These are phyloP conservation scores for Berkeleyomyces basicola DNA, from an alignment of 2,329 filamentous ascomycete genomes.

Conservation along the genomic window DNA sequence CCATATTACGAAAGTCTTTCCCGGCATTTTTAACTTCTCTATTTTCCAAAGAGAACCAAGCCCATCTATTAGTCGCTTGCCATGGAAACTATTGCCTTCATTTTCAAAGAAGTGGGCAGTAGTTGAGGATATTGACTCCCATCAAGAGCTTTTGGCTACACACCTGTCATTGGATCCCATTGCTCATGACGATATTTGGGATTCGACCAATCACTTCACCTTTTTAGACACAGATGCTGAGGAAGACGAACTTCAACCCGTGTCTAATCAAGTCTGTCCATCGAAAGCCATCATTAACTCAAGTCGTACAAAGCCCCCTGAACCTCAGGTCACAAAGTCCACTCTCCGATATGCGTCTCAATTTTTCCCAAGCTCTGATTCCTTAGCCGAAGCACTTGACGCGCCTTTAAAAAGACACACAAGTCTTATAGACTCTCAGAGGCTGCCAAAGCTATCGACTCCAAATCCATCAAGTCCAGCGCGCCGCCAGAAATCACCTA, in stretches of 20 bases:
- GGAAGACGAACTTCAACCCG: neutral
- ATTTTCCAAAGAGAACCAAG: neutral
- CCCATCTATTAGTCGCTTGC: neutral
- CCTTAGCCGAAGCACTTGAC: neutral
- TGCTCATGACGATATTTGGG: neutral
- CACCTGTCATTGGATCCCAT: neutral
- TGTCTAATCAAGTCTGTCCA: neutral
- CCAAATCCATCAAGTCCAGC: neutral
- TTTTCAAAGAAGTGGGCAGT: neutral
- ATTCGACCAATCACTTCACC: neutral
- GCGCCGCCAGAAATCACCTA: neutral
- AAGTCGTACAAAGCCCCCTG: neutral
- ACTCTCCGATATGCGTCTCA: neutral
- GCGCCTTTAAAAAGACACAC: neutral
- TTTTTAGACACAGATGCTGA: neutral
- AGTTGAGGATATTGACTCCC: neutral
- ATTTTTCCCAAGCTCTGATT: neutral
- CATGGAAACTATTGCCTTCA: slow-evolving; percentile 6
- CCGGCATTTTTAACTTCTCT: neutral
- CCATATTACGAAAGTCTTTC: neutral
- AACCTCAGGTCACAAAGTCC: neutral
- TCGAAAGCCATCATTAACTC: neutral
- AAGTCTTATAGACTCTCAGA: neutral
- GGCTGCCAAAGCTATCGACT: neutral
- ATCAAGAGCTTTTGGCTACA: neutral